phyloP scores from a whole-genome alignment of 2,329 filamentous ascomycete genomes.

The Colletotrichum sp. region DNA sequence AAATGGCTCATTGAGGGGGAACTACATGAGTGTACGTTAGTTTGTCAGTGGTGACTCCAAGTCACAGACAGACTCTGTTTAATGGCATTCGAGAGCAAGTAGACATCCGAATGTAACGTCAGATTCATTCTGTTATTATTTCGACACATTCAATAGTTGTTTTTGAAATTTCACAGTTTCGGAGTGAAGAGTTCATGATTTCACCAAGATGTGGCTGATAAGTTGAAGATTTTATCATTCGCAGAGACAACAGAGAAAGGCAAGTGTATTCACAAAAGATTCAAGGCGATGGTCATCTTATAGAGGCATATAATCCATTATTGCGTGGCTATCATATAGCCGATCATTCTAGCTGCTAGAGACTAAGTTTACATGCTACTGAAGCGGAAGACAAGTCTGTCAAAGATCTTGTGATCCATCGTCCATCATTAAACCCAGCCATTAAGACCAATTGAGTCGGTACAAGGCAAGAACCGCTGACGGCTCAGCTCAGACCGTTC shows the following conservation, averaged over 20 bases:
- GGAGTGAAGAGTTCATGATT: not conserved
- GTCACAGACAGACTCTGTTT: not conserved
- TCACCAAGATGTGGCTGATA: not conserved
- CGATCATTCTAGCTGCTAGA: not conserved
- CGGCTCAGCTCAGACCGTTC: not conserved
- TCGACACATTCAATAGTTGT: not conserved
- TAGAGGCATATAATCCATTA: not conserved
- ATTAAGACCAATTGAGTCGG: not conserved
- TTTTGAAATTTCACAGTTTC: too few relatives aligned
- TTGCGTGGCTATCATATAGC: not conserved
- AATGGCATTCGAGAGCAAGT: not conserved
- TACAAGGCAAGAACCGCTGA: not conserved
- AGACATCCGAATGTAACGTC: not conserved
- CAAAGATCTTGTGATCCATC: not conserved
- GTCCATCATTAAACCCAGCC: not conserved
- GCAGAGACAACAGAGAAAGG: not conserved
- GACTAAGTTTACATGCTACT: not conserved
- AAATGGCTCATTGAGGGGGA: not conserved
- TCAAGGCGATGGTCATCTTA: not conserved
- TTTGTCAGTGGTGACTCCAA: not conserved
- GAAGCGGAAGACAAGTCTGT: not conserved
- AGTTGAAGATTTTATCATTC: not conserved
- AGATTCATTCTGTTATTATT: not conserved
- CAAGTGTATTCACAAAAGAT: not conserved
- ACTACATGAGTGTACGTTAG: not conserved